Evolutionary conservation across 2,329 filamentous ascomycete species (phyloP).

Genomic region (Chaetomium strumarium): DNA sequence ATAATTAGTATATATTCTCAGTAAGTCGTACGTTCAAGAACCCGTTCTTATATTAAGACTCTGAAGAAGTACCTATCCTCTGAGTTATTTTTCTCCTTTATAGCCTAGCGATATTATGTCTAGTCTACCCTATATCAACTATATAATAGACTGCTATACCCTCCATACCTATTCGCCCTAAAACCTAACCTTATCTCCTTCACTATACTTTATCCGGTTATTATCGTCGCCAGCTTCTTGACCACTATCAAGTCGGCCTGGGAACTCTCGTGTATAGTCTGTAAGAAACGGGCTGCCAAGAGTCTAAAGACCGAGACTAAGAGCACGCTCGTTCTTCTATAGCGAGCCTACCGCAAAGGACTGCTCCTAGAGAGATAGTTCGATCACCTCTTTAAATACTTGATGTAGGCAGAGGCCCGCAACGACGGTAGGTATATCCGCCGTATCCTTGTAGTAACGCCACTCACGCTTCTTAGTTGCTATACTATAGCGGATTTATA

Average conservation of each 20-base stretch:
- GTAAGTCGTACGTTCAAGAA: slow-evolving; percentile 1
- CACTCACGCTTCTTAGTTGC: slow-evolving; percentile 5
- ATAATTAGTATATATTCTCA: slow-evolving; percentile 1
- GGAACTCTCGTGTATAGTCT: slow-evolving; percentile 9
- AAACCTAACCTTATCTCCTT: slow-evolving; percentile 3
- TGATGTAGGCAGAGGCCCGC: slow-evolving; percentile 5
- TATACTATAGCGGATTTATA: neutral
- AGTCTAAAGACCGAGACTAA: slow-evolving; percentile 4
- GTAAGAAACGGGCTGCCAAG: slow-evolving; percentile 7
- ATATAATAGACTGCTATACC: slow-evolving; percentile 3
- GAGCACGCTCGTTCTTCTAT: slow-evolving; percentile 8
- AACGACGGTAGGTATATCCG: slow-evolving; percentile 5
- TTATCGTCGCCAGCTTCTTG: slow-evolving; percentile 8
- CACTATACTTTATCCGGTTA: slow-evolving; percentile 3
- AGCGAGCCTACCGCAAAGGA: slow-evolving; percentile 7
- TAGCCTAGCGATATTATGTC: neutral
- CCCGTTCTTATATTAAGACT: slow-evolving; percentile 2
- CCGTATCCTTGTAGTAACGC: neutral
- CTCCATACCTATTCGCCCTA: neutral
- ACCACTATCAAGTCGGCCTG: slow-evolving; percentile 3
- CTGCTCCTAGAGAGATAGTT: slow-evolving; percentile 10
- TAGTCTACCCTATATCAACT: slow-evolving; percentile 1
- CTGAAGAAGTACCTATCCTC: neutral
- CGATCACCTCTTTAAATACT: slow-evolving; percentile 6
- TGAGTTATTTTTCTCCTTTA: neutral